These are phyloP conservation scores for Penicillium malachiteum DNA, from an alignment of 495 filamentous ascomycete species.

Conservation along the genomic window DNA sequence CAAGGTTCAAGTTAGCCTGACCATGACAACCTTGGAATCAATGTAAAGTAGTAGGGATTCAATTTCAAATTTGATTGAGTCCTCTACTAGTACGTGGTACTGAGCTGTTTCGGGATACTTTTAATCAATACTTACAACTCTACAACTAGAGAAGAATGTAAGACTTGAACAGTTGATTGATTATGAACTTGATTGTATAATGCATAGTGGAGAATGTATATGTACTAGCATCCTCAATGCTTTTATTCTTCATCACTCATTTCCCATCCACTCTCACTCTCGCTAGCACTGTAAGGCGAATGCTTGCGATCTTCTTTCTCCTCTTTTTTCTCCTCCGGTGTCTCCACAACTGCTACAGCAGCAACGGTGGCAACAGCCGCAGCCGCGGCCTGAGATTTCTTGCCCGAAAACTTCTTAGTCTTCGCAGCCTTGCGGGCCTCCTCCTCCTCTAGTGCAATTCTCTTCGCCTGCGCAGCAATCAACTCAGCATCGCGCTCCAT, in stretches of 20 bases:
- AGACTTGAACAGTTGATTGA: too few relatives aligned
- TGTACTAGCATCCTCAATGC: not conserved
- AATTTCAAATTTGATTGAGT: too few relatives aligned
- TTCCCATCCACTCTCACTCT: slow-evolving; percentile 46
- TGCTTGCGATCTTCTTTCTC: slow-evolving; percentile 3
- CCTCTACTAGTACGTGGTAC: too few relatives aligned
- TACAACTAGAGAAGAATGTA: too few relatives aligned
- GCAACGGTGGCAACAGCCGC: slow-evolving; percentile 9
- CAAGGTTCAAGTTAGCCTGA: too few relatives aligned
- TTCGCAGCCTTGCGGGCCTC: slow-evolving; percentile 25
- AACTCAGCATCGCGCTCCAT: slow-evolving; percentile 27
- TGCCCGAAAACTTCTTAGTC: slow-evolving; percentile 23
- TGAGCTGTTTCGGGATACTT: too few relatives aligned
- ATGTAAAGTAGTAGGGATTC: too few relatives aligned
- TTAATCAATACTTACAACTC: too few relatives aligned
- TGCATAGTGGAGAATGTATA: not conserved
- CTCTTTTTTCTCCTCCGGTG: slow-evolving; percentile 5
- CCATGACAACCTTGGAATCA: too few relatives aligned
- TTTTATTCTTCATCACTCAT: slow-evolving; percentile 24
- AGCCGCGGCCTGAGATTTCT: slow-evolving; percentile 9
- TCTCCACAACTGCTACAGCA: not conserved
- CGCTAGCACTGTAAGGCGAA: slow-evolving; percentile 41
- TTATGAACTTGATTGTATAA: too few relatives aligned
- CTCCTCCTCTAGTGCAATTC: slow-evolving; percentile 23
- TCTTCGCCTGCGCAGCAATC: slow-evolving; percentile 17